These are phyloP conservation scores for Haplosporangium gracile DNA, from an alignment of 192 early-diverging fungal genomes.

Conservation along the genomic window DNA sequence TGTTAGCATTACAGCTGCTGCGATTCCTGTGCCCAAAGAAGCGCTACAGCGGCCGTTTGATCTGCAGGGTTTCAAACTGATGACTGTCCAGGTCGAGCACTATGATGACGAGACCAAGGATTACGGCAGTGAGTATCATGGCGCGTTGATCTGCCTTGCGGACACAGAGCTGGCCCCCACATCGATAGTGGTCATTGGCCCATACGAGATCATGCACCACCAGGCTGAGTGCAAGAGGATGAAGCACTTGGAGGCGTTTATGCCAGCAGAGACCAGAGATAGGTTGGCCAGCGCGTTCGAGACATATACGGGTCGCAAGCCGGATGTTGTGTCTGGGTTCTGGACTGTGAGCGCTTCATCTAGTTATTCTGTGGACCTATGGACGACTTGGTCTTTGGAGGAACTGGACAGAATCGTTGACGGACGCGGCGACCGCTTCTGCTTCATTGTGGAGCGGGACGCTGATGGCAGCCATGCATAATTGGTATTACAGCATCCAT, in stretches of 20 bases:
- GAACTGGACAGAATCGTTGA: not conserved
- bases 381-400: slow-evolving; percentile 11
- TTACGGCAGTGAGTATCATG: not conserved
- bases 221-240: slow-evolving; percentile 1
- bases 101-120: not conserved
- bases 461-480: not conserved
- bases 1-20: slow-evolving; percentile 6
- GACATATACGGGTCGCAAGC: slow-evolving; percentile 10
- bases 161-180: slow-evolving; percentile 4
- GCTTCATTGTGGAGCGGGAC: not conserved
- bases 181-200: slow-evolving; percentile 13
- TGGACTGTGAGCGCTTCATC: slow-evolving; percentile 7
- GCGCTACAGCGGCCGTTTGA: slow-evolving; percentile 15
- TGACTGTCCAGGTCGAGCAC: not conserved
- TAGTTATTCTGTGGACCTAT: not conserved
- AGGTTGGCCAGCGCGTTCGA: slow-evolving; percentile 15
- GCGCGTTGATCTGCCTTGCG: slow-evolving; percentile 20
- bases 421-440: not conserved
- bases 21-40: slow-evolving; percentile 22
- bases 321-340: slow-evolving; percentile 16
- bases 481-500: not conserved
- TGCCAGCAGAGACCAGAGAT: slow-evolving; percentile 21
- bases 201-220: not conserved
- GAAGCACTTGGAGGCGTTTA: slow-evolving; percentile 16
- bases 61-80: slow-evolving; percentile 19